These are phyloP conservation scores for Phytophthora cajani DNA, from an alignment of 352 stramenopile species.

Conservation along the genomic window DNA sequence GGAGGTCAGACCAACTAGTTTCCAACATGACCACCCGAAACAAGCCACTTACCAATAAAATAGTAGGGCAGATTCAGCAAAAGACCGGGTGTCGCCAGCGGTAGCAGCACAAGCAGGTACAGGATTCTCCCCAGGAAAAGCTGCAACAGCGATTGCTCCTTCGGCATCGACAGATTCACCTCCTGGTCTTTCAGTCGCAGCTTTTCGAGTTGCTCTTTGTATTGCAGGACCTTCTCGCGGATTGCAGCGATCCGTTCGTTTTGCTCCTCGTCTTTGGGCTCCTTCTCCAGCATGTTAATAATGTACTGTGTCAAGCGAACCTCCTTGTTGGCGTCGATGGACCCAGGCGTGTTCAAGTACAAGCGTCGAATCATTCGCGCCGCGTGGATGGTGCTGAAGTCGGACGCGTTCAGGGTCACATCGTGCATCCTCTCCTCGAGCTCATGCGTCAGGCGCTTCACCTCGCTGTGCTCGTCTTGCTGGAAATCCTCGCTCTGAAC, in stretches of 20 bases:
- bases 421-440: slow-evolving; percentile 54
- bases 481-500: slow-evolving; percentile 51
- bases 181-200: slow-evolving; percentile 78
- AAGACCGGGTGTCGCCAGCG: slow-evolving; percentile 68
- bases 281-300: slow-evolving; percentile 74
- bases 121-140: slow-evolving; percentile 72
- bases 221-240: slow-evolving; percentile 62
- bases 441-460: slow-evolving; percentile 54
- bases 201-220: slow-evolving; percentile 63
- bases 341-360: slow-evolving; percentile 65
- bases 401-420: slow-evolving; percentile 63
- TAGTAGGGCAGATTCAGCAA: slow-evolving; percentile 83
- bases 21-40: neutral
- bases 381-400: slow-evolving; percentile 67
- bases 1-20: neutral
- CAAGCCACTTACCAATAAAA: slow-evolving; percentile 65
- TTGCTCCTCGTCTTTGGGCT: slow-evolving; percentile 41
- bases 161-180: slow-evolving; percentile 52
- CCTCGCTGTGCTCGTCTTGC: slow-evolving; percentile 49
- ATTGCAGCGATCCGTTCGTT: slow-evolving; percentile 46
- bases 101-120: slow-evolving; percentile 73
- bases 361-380: slow-evolving; percentile 74
- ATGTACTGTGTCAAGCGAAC: slow-evolving; percentile 81
- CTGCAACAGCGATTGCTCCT: slow-evolving; percentile 61
- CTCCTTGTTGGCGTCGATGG: slow-evolving; percentile 75